phyloP scores from a whole-genome alignment of 2,329 filamentous ascomycete genomes.

The Exophiala phaeomuriformis region DNA sequence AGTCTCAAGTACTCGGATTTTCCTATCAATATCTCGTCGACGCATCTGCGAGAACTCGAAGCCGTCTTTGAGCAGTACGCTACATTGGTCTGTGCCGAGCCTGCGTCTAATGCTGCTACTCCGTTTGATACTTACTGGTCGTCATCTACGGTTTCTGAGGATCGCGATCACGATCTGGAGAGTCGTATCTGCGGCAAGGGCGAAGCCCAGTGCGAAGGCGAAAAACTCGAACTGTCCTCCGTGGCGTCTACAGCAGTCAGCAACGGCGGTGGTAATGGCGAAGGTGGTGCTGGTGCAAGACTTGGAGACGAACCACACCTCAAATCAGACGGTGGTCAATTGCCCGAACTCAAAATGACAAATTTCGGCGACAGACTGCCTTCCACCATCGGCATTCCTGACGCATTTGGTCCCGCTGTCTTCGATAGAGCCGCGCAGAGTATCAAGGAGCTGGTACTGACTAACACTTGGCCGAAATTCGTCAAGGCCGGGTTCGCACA shows the following conservation, averaged over 20 bases:
- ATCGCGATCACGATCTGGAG: constrained; percentile 18
- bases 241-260: constrained; percentile 15
- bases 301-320: too few relatives aligned
- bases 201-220: not conserved
- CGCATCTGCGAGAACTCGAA: constrained; percentile 50
- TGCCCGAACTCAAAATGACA: constrained; percentile 23
- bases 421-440: constrained; percentile 55
- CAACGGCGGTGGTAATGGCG: constrained; percentile 12
- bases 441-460: constrained; percentile 60
- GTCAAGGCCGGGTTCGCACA: constrained; percentile 28
- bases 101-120: constrained; percentile 35
- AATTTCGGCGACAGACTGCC: constrained; percentile 30
- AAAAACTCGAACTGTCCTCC: constrained; percentile 1
- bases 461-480: constrained; percentile 57
- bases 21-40: constrained; percentile 58
- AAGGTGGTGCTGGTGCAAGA: not conserved
- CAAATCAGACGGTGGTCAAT: constrained; percentile 3
- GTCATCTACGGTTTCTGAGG: constrained; percentile 25
- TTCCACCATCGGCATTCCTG: constrained; percentile 35
- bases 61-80: constrained; percentile 51
- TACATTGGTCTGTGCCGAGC: constrained; percentile 36
- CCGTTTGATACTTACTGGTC: constrained; percentile 31
- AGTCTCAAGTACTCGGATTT: constrained; percentile 56
- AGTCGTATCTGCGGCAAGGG: constrained; percentile 10
- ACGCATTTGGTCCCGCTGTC: constrained; percentile 44